Evolutionary conservation across 2,329 filamentous ascomycete species (phyloP), one percentile per base, ranked within the genome.

Genomic region (Biscogniauxia marginata): DNA sequence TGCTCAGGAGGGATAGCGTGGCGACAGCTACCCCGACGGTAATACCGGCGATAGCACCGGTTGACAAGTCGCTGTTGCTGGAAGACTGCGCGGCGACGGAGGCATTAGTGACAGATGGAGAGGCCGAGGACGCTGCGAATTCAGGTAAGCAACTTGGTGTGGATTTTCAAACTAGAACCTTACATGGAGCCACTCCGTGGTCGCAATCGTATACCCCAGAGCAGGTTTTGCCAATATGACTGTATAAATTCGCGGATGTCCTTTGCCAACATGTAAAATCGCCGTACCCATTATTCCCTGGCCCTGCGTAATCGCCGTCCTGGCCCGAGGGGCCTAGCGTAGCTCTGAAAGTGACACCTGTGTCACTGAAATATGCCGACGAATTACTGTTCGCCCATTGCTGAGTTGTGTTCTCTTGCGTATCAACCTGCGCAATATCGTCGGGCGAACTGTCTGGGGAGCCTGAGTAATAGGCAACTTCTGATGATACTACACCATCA

Each of bases 211-310:
- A 72, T 6, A 66, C 59, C 51, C 66, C 62, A 16, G 63, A 64
- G 57, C 71, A 74, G 7, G 49, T 57, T 13, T 57, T 63, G 13
- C 56, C 57, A 25, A 62, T 60, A 22, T 67, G 67, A 3, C n/a
- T 54, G 44, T 72, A 73, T 20, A 70, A 52, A 11, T 64, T 52
- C n/a, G 49, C 44, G 22, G 55, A 20, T n/a, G 62, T 64, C 19
- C 24, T 60, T 54, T 70, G 65, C 64, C 67, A 73, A 53, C 71
- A 74, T 1, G 56, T 62, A 47, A 73, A 73, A 18, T 58, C 58
- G 2, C 58, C 62, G 45, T 68, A 73, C 1, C 66, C 70, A 49
- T 74, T 74, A 47, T 65, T 43, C 4, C 69, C 71, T 0, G 55
- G 67, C 4, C 71, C 71, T 1, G 71, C 70, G 23, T 63, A 70